Base-by-base conservation (phyloP, 176 grass and related monocot genomes). In the Oryza punctata region DNA sequence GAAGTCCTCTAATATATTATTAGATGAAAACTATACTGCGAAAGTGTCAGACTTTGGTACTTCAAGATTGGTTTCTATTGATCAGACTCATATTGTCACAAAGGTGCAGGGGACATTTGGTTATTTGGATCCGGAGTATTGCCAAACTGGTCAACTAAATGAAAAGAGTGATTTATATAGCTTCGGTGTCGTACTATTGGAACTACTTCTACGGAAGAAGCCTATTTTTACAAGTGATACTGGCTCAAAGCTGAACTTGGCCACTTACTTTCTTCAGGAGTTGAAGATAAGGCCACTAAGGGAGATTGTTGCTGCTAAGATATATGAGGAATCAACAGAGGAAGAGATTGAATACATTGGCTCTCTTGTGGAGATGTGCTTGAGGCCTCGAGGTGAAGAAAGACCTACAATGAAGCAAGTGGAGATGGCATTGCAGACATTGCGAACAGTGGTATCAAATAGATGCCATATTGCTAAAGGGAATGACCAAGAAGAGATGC, bases 71-170 rank as follows among this genome's bases (percentile, higher is more conserved):
- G 46, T 90, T 66, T 35, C 78, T 13, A 71, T 76, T 44, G 69
- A 89, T 18, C 77, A 85, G 16, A 89, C 87, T 18, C 82, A 89
- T 41, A 28, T 89, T 0, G 46, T 63, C 9, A 89, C 88, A 14
- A 32, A 72, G 28, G 66, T 89, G 12, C 78, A 90, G 63, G 88
- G 88, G 0, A 90, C 88, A 2, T 73, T 90, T 38, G 88, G 88
- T 1, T 90, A 90, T 74, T 78, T 90, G 63, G 88, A 90, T 40
- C 88, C 87, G 10, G 75, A 89, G 16, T 89, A 89, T 21, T 89
- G 74, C 13, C 69, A 68, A 27, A 84, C 81, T 4, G 50, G 76
- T 5, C 76, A 84, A 10, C 38, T 88, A 66, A 88, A 76, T 3
- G 81, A 88, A 1, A 88, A 88, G 69, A 88, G 87, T 12, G 78